A percentile compares a stretch with the other conserved stretches of the same genome.
Conservation (phyloP, 441 rosid species). For the Euphorbia celastroides region DNA sequence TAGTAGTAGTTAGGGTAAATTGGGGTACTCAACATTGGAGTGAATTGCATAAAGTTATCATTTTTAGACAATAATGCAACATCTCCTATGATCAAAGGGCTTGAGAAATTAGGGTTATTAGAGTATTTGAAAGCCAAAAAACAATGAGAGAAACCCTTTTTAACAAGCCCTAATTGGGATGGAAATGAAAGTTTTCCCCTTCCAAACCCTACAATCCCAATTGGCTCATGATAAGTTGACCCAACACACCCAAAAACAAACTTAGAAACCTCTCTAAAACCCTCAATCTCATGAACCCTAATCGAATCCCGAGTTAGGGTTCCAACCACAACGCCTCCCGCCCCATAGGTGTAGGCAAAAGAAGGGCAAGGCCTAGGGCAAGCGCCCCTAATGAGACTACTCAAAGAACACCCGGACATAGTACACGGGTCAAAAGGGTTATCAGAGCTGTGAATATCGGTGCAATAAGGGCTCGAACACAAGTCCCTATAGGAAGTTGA, state of each 20-base stretch:
- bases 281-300: slow-evolving; percentile 34
- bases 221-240: slow-evolving; percentile 60
- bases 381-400: slow-evolving; percentile 41
- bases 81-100: slow-evolving; percentile 66
- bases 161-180: slow-evolving; percentile 63
- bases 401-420: slow-evolving; percentile 63
- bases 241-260: slow-evolving; percentile 69
- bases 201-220: slow-evolving; percentile 84
- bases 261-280: slow-evolving; percentile 36
- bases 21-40: slow-evolving; percentile 60
- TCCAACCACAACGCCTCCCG: slow-evolving; percentile 56
- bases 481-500: slow-evolving; percentile 49
- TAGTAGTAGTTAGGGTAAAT: slow-evolving; percentile 66
- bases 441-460: slow-evolving; percentile 68
- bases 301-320: slow-evolving; percentile 56
- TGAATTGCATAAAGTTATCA: slow-evolving; percentile 43
- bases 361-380: slow-evolving; percentile 79
- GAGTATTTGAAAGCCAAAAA: slow-evolving; percentile 79
- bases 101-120: slow-evolving; percentile 63
- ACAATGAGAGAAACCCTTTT: slow-evolving; percentile 73
- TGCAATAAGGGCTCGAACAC: slow-evolving; percentile 53
- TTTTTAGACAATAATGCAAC: slow-evolving; percentile 34
- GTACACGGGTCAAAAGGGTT: slow-evolving; percentile 60
- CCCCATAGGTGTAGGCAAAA: slow-evolving; percentile 78
- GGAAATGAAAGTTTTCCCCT: slow-evolving; percentile 67